Base-by-base conservation (phyloP, 1,284 basidiomycete genomes). In the Moesziomyces globuligerus region DNA sequence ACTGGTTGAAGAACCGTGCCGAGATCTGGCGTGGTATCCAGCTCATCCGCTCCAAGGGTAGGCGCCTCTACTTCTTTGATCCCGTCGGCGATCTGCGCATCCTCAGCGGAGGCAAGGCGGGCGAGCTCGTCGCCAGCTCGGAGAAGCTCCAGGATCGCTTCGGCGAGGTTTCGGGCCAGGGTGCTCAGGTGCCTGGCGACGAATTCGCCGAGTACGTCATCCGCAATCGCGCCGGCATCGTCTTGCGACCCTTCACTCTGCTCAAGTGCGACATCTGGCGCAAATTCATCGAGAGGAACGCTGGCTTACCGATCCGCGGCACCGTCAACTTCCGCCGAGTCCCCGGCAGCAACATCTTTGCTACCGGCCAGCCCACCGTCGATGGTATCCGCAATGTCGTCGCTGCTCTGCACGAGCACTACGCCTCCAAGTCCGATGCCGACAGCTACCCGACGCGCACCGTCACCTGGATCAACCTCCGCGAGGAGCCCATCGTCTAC, bases 241-340 rank as follows among this genome's bases (percentile, higher is more conserved):
- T 82, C 8, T 50, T 82, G 49, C 75, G 80, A n/a, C 69, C 78
- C 1, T 70, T 72, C 18, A 76, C 76, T 8, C 47, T 82, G 34
- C 72, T 82, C 61, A 82, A 82, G 55, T 72, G 74, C 46, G 81
- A 82, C 48, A 72, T 82, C 29, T 82, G 81, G 81, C 70, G 72
- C 36, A 74, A 78, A 32, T 78, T 81, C 28, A 67, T 71, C 47
- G 66, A 74, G 38, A 48, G 59, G 15, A 70, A 71, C 23, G 68
- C 52, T 3, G 73, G 71, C 18, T 42, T 72, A 4, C 69, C 69
- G 8, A 75, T 98, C 42, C 90, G 92, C 1, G 96, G 96, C 9
- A 93, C 93, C 1, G 91, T 93, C 83, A 98, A 98, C 80, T 98
- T 98, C 86, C 88, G 95, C 51, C 90, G 91, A 58, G 89, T 98